A percentile compares a stretch with the other conserved stretches of the same genome.
phyloP scores from a whole-genome alignment of 163 green algal species.

The Coccomyxa subellipsoidea region DNA sequence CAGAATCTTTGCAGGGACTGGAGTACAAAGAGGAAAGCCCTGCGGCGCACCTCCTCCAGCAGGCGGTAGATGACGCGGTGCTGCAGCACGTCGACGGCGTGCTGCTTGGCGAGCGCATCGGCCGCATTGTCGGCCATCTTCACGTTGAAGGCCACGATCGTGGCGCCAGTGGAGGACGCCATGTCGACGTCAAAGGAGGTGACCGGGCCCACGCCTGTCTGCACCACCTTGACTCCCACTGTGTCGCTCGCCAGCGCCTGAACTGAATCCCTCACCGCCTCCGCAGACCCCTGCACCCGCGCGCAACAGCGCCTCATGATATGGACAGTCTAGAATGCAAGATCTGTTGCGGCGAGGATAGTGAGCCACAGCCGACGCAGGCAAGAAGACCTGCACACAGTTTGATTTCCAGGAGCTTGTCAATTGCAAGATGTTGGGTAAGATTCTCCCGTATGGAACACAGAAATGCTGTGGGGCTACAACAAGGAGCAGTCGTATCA shows the following conservation, averaged over 20 bases:
- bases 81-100: constrained; percentile 48
- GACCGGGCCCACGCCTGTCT: constrained; percentile 78
- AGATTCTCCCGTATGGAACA: no score
- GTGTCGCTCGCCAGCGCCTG: constrained; percentile 31
- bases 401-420: no score
- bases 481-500: no score
- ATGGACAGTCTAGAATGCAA: no score
- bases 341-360: no score
- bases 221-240: constrained; percentile 53
- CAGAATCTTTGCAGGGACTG: background rate
- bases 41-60: constrained; percentile 63
- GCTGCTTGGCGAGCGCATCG: constrained; percentile 42
- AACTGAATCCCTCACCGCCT: constrained; percentile 72
- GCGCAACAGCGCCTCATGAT: background rate
- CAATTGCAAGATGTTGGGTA: no score
- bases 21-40: background rate
- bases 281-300: constrained; percentile 64
- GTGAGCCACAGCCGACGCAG: no score
- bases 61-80: constrained; percentile 89
- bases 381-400: no score
- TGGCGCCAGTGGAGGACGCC: constrained; percentile 59
- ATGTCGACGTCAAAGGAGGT: constrained; percentile 73
- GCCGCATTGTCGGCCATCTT: constrained; percentile 27
- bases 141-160: constrained; percentile 83
- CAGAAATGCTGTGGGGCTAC: no score